Percentiles rank a stretch among this genome's conserved stretches.
Conservation (phyloP, 805 yeast species). For the Kluyveromyces lactis region DNA sequence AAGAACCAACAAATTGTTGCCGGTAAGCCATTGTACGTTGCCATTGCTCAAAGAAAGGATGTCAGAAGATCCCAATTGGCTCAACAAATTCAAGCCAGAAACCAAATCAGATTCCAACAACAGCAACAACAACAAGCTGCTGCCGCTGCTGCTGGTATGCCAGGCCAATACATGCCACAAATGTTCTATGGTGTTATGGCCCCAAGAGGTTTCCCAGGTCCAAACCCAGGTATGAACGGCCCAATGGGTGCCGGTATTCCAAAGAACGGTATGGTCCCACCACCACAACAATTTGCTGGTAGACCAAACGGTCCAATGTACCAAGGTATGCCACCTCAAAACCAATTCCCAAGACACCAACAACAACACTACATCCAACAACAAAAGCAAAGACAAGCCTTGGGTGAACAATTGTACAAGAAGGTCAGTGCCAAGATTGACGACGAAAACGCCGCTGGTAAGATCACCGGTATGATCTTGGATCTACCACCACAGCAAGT, state of each 20-base stretch:
- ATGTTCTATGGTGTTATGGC: slow-evolving; percentile 46
- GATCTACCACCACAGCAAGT: slow-evolving; percentile 92
- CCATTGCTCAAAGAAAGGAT: slow-evolving; percentile 97
- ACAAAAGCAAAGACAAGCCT: slow-evolving; percentile 92
- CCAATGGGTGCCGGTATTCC: slow-evolving; percentile 56
- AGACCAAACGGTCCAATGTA: slow-evolving; percentile 78
- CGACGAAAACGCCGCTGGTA: slow-evolving; percentile 94
- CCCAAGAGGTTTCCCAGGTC: slow-evolving; percentile 78
- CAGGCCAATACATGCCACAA: slow-evolving; percentile 34
- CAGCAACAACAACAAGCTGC: slow-evolving; percentile 56
- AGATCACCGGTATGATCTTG: slow-evolving; percentile 97
- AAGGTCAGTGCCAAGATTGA: slow-evolving; percentile 80
- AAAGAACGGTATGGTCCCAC: slow-evolving; percentile 39
- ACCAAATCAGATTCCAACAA: slow-evolving; percentile 97
- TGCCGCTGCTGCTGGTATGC: slow-evolving; percentile 32
- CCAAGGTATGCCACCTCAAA: slow-evolving; percentile 70
- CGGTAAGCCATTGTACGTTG: slow-evolving; percentile 96
- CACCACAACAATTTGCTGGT: slow-evolving; percentile 51
- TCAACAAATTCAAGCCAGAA: slow-evolving; percentile 97
- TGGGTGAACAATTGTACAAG: slow-evolving; percentile 96
- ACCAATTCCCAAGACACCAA: slow-evolving; percentile 36
- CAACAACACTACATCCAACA: slow-evolving; percentile 45
- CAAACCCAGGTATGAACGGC: slow-evolving; percentile 73
- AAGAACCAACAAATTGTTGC: slow-evolving; percentile 95
- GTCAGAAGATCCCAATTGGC: slow-evolving; percentile 94